Conservation (phyloP, 495 filamentous ascomycete species). For the Xylaria telfairii region DNA sequence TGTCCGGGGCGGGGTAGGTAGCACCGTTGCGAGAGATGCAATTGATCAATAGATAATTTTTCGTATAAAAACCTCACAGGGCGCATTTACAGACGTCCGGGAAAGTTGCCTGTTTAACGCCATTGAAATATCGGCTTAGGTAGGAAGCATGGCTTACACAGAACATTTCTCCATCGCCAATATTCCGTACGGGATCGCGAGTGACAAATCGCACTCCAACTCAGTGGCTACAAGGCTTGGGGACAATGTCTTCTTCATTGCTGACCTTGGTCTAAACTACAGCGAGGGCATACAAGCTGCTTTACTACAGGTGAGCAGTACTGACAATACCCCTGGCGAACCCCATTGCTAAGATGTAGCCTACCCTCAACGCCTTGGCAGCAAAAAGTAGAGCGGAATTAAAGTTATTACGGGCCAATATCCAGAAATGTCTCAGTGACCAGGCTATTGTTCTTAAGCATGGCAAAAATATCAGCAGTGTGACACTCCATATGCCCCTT, state of each 20-base stretch:
- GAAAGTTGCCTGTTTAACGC: background rate
- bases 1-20: background rate
- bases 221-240: slow-evolving; percentile 71
- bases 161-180: slow-evolving; percentile 70
- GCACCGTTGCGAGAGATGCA: background rate
- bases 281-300: slow-evolving; percentile 8
- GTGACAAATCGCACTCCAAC: slow-evolving; percentile 50
- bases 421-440: slow-evolving; percentile 66
- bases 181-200: slow-evolving; percentile 78
- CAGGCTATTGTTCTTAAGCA: slow-evolving; percentile 54
- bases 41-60: background rate
- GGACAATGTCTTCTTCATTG: slow-evolving; percentile 71
- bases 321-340: slow-evolving; percentile 58
- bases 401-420: slow-evolving; percentile 66
- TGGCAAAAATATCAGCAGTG: slow-evolving; percentile 58
- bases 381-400: slow-evolving; percentile 69
- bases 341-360: slow-evolving; percentile 55
- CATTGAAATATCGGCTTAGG: background rate
- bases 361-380: slow-evolving; percentile 77
- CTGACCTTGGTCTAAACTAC: slow-evolving; percentile 54
- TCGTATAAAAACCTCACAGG: background rate
- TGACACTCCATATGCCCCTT: slow-evolving; percentile 73
- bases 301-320: slow-evolving; percentile 23
- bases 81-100: background rate
- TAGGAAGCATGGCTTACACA: slow-evolving; percentile 8